Conservation (phyloP, 768 basidiomycete genomes). For the Rhodotorula diobovata region DNA sequence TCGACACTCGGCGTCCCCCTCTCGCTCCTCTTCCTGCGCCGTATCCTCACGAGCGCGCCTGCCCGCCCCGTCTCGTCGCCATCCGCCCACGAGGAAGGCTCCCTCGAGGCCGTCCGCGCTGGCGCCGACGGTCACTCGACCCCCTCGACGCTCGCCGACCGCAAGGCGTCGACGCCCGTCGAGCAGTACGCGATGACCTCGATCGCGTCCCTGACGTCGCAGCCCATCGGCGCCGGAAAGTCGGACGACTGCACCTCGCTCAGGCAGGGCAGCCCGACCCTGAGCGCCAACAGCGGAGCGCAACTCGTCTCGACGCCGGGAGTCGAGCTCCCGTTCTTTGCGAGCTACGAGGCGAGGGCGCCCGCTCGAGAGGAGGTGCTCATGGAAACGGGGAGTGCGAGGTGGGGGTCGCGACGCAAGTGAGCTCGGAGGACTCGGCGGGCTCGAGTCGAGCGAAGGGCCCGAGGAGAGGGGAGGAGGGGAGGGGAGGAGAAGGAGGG, state of each 20-base stretch:
- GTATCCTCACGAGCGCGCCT: neutral
- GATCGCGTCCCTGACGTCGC: neutral
- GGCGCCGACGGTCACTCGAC: neutral
- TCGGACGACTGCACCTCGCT: neutral
- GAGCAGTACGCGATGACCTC: neutral
- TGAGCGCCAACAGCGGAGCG: neutral
- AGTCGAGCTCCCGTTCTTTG: neutral
- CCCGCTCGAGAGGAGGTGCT: neutral
- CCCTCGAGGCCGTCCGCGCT: neutral
- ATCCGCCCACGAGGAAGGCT: neutral
- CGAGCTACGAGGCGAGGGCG: neutral
- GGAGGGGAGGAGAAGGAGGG: no score
- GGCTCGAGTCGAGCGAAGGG: no score
- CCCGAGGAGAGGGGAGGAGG: no score
- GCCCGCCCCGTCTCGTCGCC: neutral
- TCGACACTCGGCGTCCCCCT: conserved; percentile 13
- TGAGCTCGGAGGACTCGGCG: no score
- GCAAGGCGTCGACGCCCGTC: neutral
- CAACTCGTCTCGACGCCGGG: neutral
- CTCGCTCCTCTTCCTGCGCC: conserved; percentile 10
- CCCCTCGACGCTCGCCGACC: neutral
- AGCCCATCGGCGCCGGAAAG: neutral
- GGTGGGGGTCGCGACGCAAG: neutral
- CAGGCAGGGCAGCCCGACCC: neutral
- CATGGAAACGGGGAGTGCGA: neutral